These are phyloP conservation scores for Neobulgaria alba DNA, from an alignment of 2,329 filamentous ascomycete species.

Conservation along the genomic window DNA sequence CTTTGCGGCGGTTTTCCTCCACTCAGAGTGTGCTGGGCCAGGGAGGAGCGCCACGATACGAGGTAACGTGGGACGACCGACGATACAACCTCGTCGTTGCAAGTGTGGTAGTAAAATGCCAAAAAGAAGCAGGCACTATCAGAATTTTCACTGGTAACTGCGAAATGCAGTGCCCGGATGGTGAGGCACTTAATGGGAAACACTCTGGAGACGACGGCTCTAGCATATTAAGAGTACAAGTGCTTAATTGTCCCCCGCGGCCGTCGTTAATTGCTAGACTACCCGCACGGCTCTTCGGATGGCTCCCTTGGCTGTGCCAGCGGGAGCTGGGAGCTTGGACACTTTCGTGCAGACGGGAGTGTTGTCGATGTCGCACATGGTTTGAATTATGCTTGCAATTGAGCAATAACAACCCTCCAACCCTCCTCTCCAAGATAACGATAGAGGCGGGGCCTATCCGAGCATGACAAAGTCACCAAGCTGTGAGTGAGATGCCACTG, in stretches of 20 bases:
- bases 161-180: conserved; percentile 1
- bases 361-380: conserved; percentile 22
- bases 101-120: conserved; percentile 7
- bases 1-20: background rate
- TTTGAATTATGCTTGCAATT: conserved; percentile 14
- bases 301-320: conserved; percentile 17
- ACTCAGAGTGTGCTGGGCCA: too few relatives aligned
- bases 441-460: background rate
- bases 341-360: conserved; percentile 18
- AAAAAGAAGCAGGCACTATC: conserved; percentile 17
- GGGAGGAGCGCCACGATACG: conserved; percentile 7
- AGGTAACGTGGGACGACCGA: conserved; percentile 18
- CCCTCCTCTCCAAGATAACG: background rate
- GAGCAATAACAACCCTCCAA: conserved; percentile 5
- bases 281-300: background rate
- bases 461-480: background rate
- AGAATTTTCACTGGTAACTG: background rate
- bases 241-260: background rate
- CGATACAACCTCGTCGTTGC: conserved; percentile 9
- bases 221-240: background rate
- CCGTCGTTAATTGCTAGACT: background rate
- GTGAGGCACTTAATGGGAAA: too few relatives aligned
- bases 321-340: conserved; percentile 18
- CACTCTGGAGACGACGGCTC: too few relatives aligned
- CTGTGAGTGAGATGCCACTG: too few relatives aligned